Evolutionary conservation across 768 basidiomycete genomes (phyloP).

Genomic region (Pseudohyphozyma bogoriensis): DNA sequence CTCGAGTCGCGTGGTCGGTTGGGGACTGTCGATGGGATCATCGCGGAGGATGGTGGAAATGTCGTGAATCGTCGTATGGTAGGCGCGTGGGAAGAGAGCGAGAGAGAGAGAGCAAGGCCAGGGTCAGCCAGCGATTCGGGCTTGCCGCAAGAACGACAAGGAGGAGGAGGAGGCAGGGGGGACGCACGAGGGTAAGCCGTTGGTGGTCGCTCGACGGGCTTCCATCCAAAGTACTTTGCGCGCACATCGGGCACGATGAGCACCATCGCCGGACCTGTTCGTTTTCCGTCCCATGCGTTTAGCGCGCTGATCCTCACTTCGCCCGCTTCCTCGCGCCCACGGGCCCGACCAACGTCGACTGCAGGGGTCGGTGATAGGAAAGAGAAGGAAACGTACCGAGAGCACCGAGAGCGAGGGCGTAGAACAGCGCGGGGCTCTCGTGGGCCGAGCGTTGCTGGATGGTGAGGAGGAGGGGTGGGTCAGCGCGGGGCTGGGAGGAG

Average conservation of each 20-base stretch:
- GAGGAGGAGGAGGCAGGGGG: neutral
- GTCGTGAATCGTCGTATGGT: neutral
- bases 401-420: constrained; percentile 17
- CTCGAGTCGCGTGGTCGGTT: constrained; percentile 27
- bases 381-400: constrained; percentile 11
- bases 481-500: neutral
- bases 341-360: too few relatives aligned
- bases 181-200: constrained; percentile 32
- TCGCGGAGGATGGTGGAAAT: neutral
- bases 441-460: constrained; percentile 27
- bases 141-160: neutral
- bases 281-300: neutral
- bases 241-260: constrained; percentile 29
- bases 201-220: constrained; percentile 25
- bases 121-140: neutral
- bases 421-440: constrained; percentile 30
- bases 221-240: constrained; percentile 30
- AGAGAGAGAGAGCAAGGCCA: neutral
- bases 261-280: constrained; percentile 29
- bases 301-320: too few relatives aligned
- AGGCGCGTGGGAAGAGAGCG: neutral
- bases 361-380: too few relatives aligned
- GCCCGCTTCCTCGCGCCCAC: neutral
- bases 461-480: neutral
- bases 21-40: constrained; percentile 18